Evolutionary conservation across 441 rosid species (phyloP).

Genomic region (Iberis amara): DNA sequence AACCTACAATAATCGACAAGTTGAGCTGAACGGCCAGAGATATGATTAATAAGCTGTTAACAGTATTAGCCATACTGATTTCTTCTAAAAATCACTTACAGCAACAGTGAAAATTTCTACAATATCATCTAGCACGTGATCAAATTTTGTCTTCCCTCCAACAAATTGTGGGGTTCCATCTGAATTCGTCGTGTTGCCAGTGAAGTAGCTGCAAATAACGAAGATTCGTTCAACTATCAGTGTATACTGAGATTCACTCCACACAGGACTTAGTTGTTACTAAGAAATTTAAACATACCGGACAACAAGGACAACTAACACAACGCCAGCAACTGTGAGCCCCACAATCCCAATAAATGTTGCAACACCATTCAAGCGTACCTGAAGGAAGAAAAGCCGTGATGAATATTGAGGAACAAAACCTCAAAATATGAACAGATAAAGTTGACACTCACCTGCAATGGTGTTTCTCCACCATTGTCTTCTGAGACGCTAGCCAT

Average conservation of each 20-base stretch:
- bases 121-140: slow-evolving; percentile 63
- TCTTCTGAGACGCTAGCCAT: slow-evolving; percentile 97
- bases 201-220: slow-evolving; percentile 55
- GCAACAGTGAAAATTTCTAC: slow-evolving; percentile 79
- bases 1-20: slow-evolving; percentile 48
- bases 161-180: slow-evolving; percentile 44
- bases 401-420: slow-evolving; percentile 12
- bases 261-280: slow-evolving; percentile 9
- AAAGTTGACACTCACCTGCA: slow-evolving; percentile 55
- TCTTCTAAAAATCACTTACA: slow-evolving; percentile 40
- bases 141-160: slow-evolving; percentile 53
- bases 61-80: slow-evolving; percentile 15
- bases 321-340: slow-evolving; percentile 72
- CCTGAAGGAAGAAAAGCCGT: slow-evolving; percentile 38
- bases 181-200: slow-evolving; percentile 57
- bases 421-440: slow-evolving; percentile 1
- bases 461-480: slow-evolving; percentile 95
- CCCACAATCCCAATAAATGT: slow-evolving; percentile 93
- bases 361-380: slow-evolving; percentile 91
- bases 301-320: slow-evolving; percentile 68
- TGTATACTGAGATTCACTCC: slow-evolving; percentile 17
- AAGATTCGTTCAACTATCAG: slow-evolving; percentile 22
- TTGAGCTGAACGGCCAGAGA: slow-evolving; percentile 19
- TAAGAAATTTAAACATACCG: slow-evolving; percentile 44
- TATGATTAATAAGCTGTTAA: slow-evolving; percentile 10